Base-by-base conservation (phyloP, 2,329 filamentous ascomycete genomes). In the Pseudogymnoascus sp. region DNA sequence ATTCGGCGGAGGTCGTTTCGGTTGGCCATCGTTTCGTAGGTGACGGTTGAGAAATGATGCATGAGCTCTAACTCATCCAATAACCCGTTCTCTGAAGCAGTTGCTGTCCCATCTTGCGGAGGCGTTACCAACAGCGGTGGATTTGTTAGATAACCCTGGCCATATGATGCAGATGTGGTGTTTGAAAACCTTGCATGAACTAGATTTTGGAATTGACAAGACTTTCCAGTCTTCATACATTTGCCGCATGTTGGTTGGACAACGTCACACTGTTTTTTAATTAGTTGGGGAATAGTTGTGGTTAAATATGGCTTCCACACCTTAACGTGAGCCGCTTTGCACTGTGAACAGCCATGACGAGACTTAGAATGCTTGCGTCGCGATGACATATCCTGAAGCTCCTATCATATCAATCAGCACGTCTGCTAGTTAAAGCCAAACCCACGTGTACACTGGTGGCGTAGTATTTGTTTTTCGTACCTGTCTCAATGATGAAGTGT, bases 301-400 rank as follows among this genome's bases (percentile, higher is more conserved):
- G 49, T 33, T 55, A 18, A 33, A 1, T 25, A 9, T 55, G 28
- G 49, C 28, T 31, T 55, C 5, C 49, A 33, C 2, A 55, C 28
- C 49, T 67, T 67, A 18, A 59, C 63, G 43, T 64, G 64, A n/a
- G 40, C 41, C 31, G 59, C 12, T 33, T 66, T 66, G 49, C 64
- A 67, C 25, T 66, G 63, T 31, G 8, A 37, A 45, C 65, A 67
- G 14, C 65, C 65, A 49, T 23, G 62, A 16, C 65, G 62, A 1
- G 65, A 52, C 45, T 66, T 67, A 9, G 52, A 33, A 52, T 67
- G 64, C 18, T 58, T 59, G 6, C 64, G 61, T 55, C 61, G 62
- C 6, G 52, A 60, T 11, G 60, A 18, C 63, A 65, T 66, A 14
- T 41, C 49, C 23, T 33, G 2, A 55, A 8, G 9, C 49, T 55